Percentiles rank a stretch among this genome's conserved stretches.
These are phyloP conservation scores for Nakazawaea sp. DNA, from an alignment of 805 yeast genomes.

Conservation along the genomic window DNA sequence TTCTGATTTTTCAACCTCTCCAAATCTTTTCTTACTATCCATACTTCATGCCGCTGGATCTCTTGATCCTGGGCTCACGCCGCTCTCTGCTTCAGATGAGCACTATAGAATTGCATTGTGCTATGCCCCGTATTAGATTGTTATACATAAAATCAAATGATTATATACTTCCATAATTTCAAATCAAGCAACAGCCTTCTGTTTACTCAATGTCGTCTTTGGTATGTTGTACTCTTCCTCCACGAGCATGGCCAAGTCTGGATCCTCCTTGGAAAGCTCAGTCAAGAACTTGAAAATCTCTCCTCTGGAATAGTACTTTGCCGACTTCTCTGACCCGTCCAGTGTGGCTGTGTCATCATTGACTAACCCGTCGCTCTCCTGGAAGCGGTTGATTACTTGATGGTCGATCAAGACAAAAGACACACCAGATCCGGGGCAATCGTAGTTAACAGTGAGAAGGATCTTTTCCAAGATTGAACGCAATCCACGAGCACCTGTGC, in stretches of 20 bases:
- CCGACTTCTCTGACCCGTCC: constrained; percentile 21
- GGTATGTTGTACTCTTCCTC: constrained; percentile 24
- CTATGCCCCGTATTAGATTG: too few species aligned
- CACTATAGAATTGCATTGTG: too few species aligned
- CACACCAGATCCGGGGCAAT: constrained; percentile 52
- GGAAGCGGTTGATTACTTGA: constrained; percentile 33
- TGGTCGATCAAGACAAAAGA: constrained; percentile 41
- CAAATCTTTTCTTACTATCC: too few species aligned
- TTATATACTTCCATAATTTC: too few species aligned
- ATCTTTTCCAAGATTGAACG: constrained; percentile 48
- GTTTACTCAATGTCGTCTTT: constrained; percentile 6
- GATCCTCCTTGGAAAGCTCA: constrained; percentile 36
- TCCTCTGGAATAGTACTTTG: constrained; percentile 38
- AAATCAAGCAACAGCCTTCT: constrained; percentile 5
- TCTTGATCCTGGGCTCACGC: too few species aligned
- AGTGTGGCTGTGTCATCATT: constrained; percentile 3
- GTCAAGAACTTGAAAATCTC: constrained; percentile 33
- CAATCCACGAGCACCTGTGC: constrained; percentile 58
- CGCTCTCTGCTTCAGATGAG: too few species aligned
- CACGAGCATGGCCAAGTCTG: constrained; percentile 24
- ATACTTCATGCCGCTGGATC: too few species aligned
- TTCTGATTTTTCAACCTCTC: too few species aligned
- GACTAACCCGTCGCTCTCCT: constrained; percentile 22
- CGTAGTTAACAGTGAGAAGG: constrained; percentile 45
- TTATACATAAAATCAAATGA: too few species aligned